These are phyloP conservation scores for Wickerhamomyces bovis DNA, from an alignment of 805 yeast genomes.

Conservation along the genomic window DNA sequence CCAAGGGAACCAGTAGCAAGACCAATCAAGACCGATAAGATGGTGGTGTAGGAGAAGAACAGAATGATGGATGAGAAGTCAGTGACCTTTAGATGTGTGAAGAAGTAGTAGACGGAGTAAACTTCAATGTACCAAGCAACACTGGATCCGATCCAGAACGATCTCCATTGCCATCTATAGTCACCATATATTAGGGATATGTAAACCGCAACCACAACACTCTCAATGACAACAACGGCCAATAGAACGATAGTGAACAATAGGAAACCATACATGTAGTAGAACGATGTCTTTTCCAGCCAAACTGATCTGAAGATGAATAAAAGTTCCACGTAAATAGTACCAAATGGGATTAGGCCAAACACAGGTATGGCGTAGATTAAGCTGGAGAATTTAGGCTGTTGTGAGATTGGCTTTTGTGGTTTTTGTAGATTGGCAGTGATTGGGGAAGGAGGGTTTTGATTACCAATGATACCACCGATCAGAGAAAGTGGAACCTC, in stretches of 20 bases:
- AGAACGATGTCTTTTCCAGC: slow-evolving; percentile 73
- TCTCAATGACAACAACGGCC: slow-evolving; percentile 59
- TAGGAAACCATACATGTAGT: slow-evolving; percentile 75
- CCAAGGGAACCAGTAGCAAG: slow-evolving; percentile 74
- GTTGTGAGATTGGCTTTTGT: slow-evolving; percentile 26
- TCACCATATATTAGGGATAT: slow-evolving; percentile 49
- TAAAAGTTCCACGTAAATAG: slow-evolving; percentile 72
- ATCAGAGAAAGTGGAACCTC: slow-evolving; percentile 69
- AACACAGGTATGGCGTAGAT: slow-evolving; percentile 36
- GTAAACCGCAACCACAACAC: slow-evolving; percentile 65
- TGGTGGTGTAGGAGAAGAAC: slow-evolving; percentile 65
- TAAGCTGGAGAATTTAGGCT: slow-evolving; percentile 27
- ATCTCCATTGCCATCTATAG: slow-evolving; percentile 78
- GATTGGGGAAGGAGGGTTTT: slow-evolving; percentile 13
- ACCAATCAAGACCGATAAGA: slow-evolving; percentile 57
- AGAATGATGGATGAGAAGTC: slow-evolving; percentile 64
- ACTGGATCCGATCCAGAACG: slow-evolving; percentile 65
- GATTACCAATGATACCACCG: slow-evolving; percentile 59
- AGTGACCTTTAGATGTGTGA: slow-evolving; percentile 49
- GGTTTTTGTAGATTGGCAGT: slow-evolving; percentile 17
- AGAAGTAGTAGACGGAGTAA: slow-evolving; percentile 64
- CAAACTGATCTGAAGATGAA: slow-evolving; percentile 72
- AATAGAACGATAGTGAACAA: slow-evolving; percentile 54
- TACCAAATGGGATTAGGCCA: slow-evolving; percentile 74
- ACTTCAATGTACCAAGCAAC: slow-evolving; percentile 65